A percentile compares a stretch with the other conserved stretches of the same genome.
Evolutionary conservation across 2,329 filamentous ascomycete genomes (phyloP).

Genomic region (Lachnellula subtilissima): DNA sequence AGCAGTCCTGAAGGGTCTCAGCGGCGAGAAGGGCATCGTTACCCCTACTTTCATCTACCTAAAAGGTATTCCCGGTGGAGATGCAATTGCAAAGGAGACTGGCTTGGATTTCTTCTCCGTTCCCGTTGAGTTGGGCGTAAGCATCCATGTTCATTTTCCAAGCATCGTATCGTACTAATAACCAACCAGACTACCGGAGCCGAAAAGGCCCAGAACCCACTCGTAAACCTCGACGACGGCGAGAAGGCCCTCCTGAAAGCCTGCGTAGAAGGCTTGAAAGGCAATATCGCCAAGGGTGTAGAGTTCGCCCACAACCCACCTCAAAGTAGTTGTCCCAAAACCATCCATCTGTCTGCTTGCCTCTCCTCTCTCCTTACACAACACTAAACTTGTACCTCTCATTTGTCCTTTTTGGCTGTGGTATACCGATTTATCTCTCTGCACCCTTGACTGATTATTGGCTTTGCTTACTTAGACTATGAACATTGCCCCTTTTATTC

Average conservation of each 20-base stretch:
- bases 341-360: conserved; percentile 25
- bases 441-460: conserved; percentile 28
- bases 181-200: conserved; percentile 66
- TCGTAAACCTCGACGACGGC: conserved; percentile 72
- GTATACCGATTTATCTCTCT: neutral
- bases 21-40: conserved; percentile 87
- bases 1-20: conserved; percentile 87
- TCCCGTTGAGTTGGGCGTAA: conserved; percentile 89
- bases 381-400: conserved; percentile 1
- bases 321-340: conserved; percentile 62
- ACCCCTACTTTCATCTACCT: conserved; percentile 97
- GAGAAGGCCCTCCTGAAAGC: conserved; percentile 84
- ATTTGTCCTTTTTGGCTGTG: neutral
- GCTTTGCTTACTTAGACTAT: conserved; percentile 40
- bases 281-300: conserved; percentile 92
- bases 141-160: conserved; percentile 30
- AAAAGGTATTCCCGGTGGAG: conserved; percentile 80
- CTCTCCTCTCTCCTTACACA: conserved; percentile 11
- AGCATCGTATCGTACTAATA: conserved; percentile 31
- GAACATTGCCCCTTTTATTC: conserved; percentile 24
- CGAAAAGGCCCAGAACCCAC: conserved; percentile 78
- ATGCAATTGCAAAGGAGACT: conserved; percentile 76
- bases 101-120: conserved; percentile 94
- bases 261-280: conserved; percentile 72
- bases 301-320: conserved; percentile 83